These are phyloP conservation scores for Alternaria consortialis DNA, from an alignment of 2,329 filamentous ascomycete species.

Conservation along the genomic window DNA sequence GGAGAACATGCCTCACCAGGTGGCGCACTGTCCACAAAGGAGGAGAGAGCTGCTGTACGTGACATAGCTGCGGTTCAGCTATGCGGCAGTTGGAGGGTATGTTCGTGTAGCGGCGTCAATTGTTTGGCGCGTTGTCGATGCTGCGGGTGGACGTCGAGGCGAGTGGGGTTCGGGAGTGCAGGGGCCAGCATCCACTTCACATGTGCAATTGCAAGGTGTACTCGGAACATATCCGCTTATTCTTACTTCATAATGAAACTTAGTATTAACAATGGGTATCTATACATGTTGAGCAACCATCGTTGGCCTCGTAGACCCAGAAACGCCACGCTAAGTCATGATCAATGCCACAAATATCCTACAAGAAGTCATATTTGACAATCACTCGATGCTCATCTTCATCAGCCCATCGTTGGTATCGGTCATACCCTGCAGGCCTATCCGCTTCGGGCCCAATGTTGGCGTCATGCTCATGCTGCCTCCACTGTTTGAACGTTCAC, in stretches of 20 bases:
- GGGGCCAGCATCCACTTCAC: constrained; percentile 13
- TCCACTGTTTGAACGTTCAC: constrained; percentile 58
- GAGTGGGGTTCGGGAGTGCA: constrained; percentile 33
- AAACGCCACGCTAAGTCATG: constrained; percentile 41
- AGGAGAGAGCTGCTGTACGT: constrained; percentile 60
- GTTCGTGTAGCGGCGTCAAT: constrained; percentile 14
- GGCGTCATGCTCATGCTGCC: constrained; percentile 58
- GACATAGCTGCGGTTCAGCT: constrained; percentile 39
- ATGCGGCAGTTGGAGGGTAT: not conserved
- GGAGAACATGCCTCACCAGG: constrained; percentile 84
- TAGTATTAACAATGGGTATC: constrained; percentile 20
- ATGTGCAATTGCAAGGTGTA: not conserved
- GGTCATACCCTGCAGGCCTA: constrained; percentile 83
- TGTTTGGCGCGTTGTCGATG: constrained; percentile 18
- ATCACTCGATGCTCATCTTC: constrained; percentile 93
- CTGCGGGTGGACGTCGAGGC: constrained; percentile 31
- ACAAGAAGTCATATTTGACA: not conserved
- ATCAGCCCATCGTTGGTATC: constrained; percentile 96
- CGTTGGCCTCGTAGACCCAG: not conserved
- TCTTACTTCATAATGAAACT: not conserved
- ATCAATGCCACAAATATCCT: constrained; percentile 1
- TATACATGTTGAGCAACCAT: constrained; percentile 11
- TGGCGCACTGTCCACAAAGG: constrained; percentile 92
- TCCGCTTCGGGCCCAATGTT: constrained; percentile 56
- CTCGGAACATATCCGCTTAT: not conserved